phyloP scores from a whole-genome alignment of 2,329 filamentous ascomycete species.

The Colletotrichum eremochloae region DNA sequence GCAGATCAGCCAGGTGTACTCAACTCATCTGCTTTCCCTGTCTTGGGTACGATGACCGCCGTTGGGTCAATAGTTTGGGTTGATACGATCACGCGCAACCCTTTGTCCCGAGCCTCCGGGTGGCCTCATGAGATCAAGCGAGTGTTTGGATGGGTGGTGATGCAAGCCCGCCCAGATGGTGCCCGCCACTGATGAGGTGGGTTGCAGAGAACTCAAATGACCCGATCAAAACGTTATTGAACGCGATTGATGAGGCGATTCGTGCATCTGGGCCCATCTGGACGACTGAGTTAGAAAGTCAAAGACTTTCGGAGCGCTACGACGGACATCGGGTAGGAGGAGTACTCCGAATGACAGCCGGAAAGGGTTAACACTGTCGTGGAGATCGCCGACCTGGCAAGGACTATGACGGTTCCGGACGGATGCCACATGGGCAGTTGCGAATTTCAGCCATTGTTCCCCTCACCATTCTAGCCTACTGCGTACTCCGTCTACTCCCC shows the following conservation, averaged over 20 bases:
- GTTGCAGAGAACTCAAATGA: background rate
- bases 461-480: background rate
- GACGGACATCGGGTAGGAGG: constrained; percentile 13
- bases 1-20: constrained; percentile 8
- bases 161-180: constrained; percentile 13
- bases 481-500: background rate
- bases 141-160: constrained; percentile 3
- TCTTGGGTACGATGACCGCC: constrained; percentile 47
- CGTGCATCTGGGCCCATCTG: constrained; percentile 8
- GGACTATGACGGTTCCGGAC: constrained; percentile 35
- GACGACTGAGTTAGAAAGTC: constrained; percentile 10
- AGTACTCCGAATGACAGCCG: constrained; percentile 24
- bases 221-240: constrained; percentile 14
- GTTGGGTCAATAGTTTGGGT: constrained; percentile 45
- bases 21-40: constrained; percentile 45
- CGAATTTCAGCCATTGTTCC: background rate
- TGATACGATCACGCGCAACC: constrained; percentile 26
- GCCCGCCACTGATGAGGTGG: constrained; percentile 31
- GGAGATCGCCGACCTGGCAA: background rate
- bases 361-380: constrained; percentile 32
- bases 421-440: constrained; percentile 29
- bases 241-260: background rate
- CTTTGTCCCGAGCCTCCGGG: background rate
- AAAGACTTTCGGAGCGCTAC: constrained; percentile 30
- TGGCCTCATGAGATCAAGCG: background rate